Evolutionary conservation across 116 monocot genomes (phyloP).

Genomic region (Thalassia testudinum): DNA sequence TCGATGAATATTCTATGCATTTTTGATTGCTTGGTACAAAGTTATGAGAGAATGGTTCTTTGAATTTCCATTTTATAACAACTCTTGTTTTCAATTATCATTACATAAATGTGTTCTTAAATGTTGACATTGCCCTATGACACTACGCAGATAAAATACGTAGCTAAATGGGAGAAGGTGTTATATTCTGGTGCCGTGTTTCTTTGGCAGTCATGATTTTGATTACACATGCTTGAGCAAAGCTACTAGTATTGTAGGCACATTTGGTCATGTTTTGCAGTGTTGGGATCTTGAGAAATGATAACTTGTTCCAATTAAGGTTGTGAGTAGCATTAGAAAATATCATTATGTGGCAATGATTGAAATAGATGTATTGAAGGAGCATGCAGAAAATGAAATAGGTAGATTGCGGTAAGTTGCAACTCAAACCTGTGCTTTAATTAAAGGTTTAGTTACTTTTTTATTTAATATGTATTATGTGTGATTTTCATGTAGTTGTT

Average conservation of each 20-base stretch:
- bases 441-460: neutral
- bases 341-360: slow-evolving; percentile 87
- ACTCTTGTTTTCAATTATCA: neutral
- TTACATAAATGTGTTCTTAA: too few relatives aligned
- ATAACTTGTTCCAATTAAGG: slow-evolving; percentile 84
- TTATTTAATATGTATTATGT: too few relatives aligned
- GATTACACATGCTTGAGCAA: slow-evolving; percentile 9
- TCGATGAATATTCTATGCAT: too few relatives aligned
- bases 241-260: slow-evolving; percentile 44
- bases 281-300: slow-evolving; percentile 90
- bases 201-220: slow-evolving; percentile 11
- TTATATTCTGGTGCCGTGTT: slow-evolving; percentile 7
- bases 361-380: slow-evolving; percentile 84
- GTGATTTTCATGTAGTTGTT: slow-evolving; percentile 45
- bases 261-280: slow-evolving; percentile 96
- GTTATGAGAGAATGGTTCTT: too few relatives aligned
- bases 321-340: slow-evolving; percentile 74
- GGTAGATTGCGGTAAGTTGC: slow-evolving; percentile 52
- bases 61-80: too few relatives aligned
- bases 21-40: too few relatives aligned
- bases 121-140: too few relatives aligned
- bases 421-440: neutral
- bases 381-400: slow-evolving; percentile 52
- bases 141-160: slow-evolving; percentile 83
- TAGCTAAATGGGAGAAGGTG: slow-evolving; percentile 92